A percentile compares a stretch with the other conserved stretches of the same genome.
Conservation (phyloP, 2,329 filamentous ascomycete genomes). For the Colletotrichum agaves region DNA sequence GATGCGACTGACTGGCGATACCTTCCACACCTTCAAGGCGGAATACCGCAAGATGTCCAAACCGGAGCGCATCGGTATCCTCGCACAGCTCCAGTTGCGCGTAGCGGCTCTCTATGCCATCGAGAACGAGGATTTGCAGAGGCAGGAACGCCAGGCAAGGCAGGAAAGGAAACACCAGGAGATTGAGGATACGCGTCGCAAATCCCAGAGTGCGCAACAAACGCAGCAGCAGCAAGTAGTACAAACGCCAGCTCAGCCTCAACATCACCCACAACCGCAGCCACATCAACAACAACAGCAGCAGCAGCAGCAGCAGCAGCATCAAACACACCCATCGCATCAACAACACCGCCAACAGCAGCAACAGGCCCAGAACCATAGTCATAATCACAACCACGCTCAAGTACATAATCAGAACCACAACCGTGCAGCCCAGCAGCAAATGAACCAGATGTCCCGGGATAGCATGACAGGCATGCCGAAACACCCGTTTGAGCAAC, state of each 20-base stretch:
- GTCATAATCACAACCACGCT: slow-evolving; percentile 19
- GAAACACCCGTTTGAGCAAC: slow-evolving; percentile 38
- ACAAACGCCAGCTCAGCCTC: slow-evolving; percentile 13
- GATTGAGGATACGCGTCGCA: slow-evolving; percentile 48
- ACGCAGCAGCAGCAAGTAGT: slow-evolving; percentile 40
- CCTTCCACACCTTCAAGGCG: slow-evolving; percentile 56
- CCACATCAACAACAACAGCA: slow-evolving; percentile 36
- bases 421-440: slow-evolving; percentile 25
- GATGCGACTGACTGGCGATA: slow-evolving; percentile 55
- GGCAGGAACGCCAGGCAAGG: slow-evolving; percentile 51
- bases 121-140: slow-evolving; percentile 56
- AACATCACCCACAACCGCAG: slow-evolving; percentile 40
- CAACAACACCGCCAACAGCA: slow-evolving; percentile 28
- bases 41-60: slow-evolving; percentile 57
- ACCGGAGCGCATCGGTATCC: slow-evolving; percentile 50
- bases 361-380: slow-evolving; percentile 21
- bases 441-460: slow-evolving; percentile 36
- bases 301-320: slow-evolving; percentile 42
- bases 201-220: slow-evolving; percentile 43
- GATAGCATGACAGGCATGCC: slow-evolving; percentile 30
- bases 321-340: slow-evolving; percentile 38
- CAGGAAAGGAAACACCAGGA: slow-evolving; percentile 52
- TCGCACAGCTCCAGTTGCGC: slow-evolving; percentile 54
- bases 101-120: slow-evolving; percentile 57
- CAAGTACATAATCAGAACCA: slow-evolving; percentile 13